phyloP scores from a whole-genome alignment of 108 stramenopile species.

The Cyclostephanos tholiformis region DNA sequence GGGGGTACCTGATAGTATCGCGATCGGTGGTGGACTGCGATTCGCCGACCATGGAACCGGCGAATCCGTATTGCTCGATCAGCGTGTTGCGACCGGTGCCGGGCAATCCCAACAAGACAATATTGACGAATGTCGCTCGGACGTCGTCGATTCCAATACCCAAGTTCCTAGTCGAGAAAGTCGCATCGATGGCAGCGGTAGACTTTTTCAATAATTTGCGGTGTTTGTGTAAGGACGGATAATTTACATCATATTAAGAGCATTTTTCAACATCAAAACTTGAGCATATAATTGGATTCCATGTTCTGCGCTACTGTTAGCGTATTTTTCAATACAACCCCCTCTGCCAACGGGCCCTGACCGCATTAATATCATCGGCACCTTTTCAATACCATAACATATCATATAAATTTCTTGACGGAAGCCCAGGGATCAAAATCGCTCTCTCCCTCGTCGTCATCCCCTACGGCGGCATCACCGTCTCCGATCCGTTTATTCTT shows the following conservation, averaged over 20 bases:
- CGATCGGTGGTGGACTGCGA: slow-evolving; percentile 31
- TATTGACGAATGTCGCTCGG: slow-evolving; percentile 32
- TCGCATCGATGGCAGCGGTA: slow-evolving; percentile 17
- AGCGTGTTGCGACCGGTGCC: slow-evolving; percentile 29
- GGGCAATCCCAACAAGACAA: slow-evolving; percentile 11
- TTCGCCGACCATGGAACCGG: neutral
- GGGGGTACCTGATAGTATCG: slow-evolving; percentile 34
- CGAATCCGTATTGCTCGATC: slow-evolving; percentile 32
- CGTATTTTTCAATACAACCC: too few relatives aligned
- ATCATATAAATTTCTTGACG: slow-evolving; percentile 35
- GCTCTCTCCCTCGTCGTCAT: slow-evolving; percentile 26
- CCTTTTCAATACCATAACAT: neutral
- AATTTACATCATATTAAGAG: neutral
- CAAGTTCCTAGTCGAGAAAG: slow-evolving; percentile 33
- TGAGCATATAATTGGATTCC: neutral
- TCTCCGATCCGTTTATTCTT: slow-evolving; percentile 7
- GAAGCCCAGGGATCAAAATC: slow-evolving; percentile 83
- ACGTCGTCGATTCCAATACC: slow-evolving; percentile 25
- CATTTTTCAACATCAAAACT: neutral
- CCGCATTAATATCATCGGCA: neutral
- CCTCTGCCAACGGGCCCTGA: neutral
- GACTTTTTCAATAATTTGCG: slow-evolving; percentile 12
- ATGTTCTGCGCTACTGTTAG: neutral
- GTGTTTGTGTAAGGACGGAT: neutral
- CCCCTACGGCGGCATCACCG: slow-evolving; percentile 6